Evolutionary conservation across 768 basidiomycete genomes (phyloP), one percentile per base, ranked within the genome.

Genomic region (Tricholoma saponaceum): DNA sequence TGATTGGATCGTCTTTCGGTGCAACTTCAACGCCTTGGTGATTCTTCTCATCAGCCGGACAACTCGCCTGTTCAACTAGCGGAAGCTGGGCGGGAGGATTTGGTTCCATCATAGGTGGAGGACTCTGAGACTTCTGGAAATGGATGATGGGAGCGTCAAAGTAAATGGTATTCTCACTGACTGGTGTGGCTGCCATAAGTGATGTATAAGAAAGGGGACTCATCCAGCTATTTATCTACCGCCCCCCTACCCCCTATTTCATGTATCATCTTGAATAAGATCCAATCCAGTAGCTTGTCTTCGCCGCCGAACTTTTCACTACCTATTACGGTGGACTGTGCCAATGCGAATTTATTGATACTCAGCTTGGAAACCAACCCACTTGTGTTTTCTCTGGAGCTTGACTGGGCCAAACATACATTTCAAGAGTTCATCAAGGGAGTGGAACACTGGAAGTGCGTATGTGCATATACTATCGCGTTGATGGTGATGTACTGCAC

Each of bases 91-190:
- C 9, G n/a, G 7, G n/a, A 18, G 47, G 14, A 50, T 50, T 9
- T 0, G 47, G 4, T 41, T 41, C 35, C 22, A 26, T 53, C 37
- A 3, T 13, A 10, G 35, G 41, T 32, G 44, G 13, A 18, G 54
- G 41, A 22, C 51, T 46, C 12, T 51, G 26, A 37, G 56, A 32
- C 22, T 43, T 41, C 16, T 57, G 52, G 54, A 33, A 58, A n/a
- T 25, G n/a, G 28, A 54, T 72, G 57, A 67, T 62, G 23, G 70
- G 72, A 9, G 76, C 78, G 78, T 81, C 80, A 61, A 79, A 80
- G 65, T 81, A 82, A 12, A 62, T 44, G 50, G 70, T 73, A 26
- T 66, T 66, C 50, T 69, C 70, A 64, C 77, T 79, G 55, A 70
- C 52, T 52, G 65, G 67, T 30, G 67, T 60, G 22, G 63, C 23